Evolutionary conservation across 208 protist species (phyloP), one percentile per base, ranked within the genome.

Genomic region (Porcisia hertigi): DNA sequence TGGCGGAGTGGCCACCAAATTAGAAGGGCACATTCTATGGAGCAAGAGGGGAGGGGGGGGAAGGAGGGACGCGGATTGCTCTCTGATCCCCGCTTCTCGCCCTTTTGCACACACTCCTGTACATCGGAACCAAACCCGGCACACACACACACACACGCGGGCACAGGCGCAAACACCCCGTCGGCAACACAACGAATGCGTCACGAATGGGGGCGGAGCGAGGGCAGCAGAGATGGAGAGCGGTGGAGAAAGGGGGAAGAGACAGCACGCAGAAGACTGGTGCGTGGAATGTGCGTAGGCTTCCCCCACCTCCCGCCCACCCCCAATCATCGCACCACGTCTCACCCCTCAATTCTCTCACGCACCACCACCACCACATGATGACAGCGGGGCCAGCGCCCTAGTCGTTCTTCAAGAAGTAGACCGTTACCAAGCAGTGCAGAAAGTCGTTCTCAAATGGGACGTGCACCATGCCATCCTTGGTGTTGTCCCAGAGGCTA

Each of bases 401-500:
- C 76, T 86, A 97, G 71, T 97, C 92, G 11, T 96, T 73, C 76
- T 97, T 96, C 66, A 96, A 62, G 71, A 96, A 95, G 85, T 96
- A 98, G 58, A 98, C 93, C 0, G 94, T 97, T 16, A 95, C 81
- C 23, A 96, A 45, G 58, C 88, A 94, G 81, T 96, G 90, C 14
- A 98, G 43, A 52, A 88, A 87, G 36, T 97, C 90, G 67, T 92
- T 97, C 66, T 98, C 94, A 57, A 86, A 96, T 0, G 91, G 92
- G 45, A 97, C 88, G 81, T 95, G 88, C 67, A 96, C 88, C 77
- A 97, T 91, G 55, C 92, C 94, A 71, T 98, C 97, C 64, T 92
- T 88, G 4, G 93, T 91, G 76, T 97, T 97, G 84, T 98, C 97
- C 96, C 97, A 98, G 39, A 94, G 85, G 78, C 88, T 93, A 79